Conservation (phyloP, 2,329 filamentous ascomycete genomes). For the Paraphoma chrysanthemicola region DNA sequence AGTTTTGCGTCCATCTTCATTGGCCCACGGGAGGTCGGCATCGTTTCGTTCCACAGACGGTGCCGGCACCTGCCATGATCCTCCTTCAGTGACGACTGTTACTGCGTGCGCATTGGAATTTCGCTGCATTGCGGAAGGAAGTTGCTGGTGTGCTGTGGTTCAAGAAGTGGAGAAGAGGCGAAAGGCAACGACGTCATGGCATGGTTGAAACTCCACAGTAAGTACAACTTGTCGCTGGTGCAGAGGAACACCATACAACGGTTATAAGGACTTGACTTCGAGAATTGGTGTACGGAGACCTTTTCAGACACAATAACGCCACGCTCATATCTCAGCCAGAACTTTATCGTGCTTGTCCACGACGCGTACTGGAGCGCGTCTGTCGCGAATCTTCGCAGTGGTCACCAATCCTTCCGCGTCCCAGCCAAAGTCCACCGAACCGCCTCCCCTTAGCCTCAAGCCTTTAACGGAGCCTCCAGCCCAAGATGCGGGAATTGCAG, state of each 20-base stretch:
- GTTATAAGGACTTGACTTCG: too few species aligned
- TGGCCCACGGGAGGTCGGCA: neutral
- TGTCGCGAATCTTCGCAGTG: neutral
- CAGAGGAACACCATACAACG: too few species aligned
- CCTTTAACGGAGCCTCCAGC: constrained; percentile 54
- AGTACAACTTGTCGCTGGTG: too few species aligned
- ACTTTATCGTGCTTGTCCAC: constrained; percentile 17
- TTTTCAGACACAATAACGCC: neutral
- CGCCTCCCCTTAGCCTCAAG: constrained; percentile 54
- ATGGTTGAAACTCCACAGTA: too few species aligned
- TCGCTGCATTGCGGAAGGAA: too few species aligned
- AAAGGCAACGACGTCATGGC: too few species aligned
- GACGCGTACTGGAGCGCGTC: constrained; percentile 2
- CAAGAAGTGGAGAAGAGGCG: too few species aligned
- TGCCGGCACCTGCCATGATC: neutral
- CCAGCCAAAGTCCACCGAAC: constrained; percentile 55
- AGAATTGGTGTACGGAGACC: too few species aligned
- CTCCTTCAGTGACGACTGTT: too few species aligned
- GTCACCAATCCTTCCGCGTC: constrained; percentile 48
- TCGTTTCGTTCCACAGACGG: neutral
- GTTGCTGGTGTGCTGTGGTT: too few species aligned
- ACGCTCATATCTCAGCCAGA: neutral
- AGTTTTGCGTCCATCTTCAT: neutral
- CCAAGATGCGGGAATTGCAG: constrained; percentile 57
- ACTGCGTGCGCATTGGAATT: too few species aligned